These are phyloP conservation scores for Hypoxylon crocopeplum DNA, from an alignment of 495 filamentous ascomycete genomes.

Conservation along the genomic window DNA sequence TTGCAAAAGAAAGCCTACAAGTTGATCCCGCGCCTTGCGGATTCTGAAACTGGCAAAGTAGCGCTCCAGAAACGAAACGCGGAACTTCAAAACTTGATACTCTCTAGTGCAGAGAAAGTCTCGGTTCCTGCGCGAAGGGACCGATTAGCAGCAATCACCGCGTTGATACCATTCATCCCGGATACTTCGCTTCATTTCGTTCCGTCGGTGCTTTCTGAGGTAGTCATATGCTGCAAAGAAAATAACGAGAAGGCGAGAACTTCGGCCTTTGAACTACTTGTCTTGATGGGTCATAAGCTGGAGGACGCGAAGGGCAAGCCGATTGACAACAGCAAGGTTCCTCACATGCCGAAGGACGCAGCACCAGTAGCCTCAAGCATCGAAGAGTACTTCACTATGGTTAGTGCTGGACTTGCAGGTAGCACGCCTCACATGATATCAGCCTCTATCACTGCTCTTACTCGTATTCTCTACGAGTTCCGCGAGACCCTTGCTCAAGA, in stretches of 20 bases:
- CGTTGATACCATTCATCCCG: conserved; percentile 78
- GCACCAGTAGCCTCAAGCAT: conserved; percentile 78
- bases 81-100: conserved; percentile 80
- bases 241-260: conserved; percentile 92
- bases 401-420: conserved; percentile 91
- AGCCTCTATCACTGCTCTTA: conserved; percentile 89
- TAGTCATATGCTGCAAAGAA: conserved; percentile 94
- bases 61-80: conserved; percentile 74
- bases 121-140: conserved; percentile 84
- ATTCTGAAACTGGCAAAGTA: conserved; percentile 72
- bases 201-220: conserved; percentile 86
- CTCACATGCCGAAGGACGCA: conserved; percentile 80
- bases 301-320: conserved; percentile 67
- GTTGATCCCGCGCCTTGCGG: conserved; percentile 85
- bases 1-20: conserved; percentile 99
- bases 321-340: conserved; percentile 83
- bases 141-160: conserved; percentile 80
- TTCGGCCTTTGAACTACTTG: conserved; percentile 87
- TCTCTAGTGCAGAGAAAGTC: conserved; percentile 78
- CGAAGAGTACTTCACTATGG: conserved; percentile 98
- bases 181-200: conserved; percentile 85
- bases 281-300: conserved; percentile 86
- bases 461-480: conserved; percentile 91
- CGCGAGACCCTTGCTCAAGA: conserved; percentile 60
- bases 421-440: conserved; percentile 94